Evolutionary conservation across 441 rosid species (phyloP).

Genomic region (Euphorbia schlechtendalii): DNA sequence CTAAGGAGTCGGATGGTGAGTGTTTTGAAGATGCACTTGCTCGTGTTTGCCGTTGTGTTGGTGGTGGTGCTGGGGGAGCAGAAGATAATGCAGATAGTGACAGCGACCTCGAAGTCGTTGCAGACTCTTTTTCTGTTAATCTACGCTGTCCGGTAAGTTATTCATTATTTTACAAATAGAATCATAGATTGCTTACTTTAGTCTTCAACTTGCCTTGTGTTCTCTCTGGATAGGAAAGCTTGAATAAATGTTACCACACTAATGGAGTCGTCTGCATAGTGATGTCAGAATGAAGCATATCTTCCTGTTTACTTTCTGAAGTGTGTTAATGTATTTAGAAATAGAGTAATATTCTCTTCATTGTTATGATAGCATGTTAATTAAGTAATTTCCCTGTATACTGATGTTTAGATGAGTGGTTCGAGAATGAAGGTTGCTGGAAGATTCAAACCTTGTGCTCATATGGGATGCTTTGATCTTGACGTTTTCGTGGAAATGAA

Average conservation of each 20-base stretch:
- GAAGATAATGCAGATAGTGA: slow-evolving; percentile 87
- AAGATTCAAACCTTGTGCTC: slow-evolving; percentile 89
- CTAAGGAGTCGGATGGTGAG: slow-evolving; percentile 83
- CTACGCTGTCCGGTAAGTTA: slow-evolving; percentile 93
- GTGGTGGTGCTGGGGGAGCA: slow-evolving; percentile 94
- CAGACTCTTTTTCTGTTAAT: slow-evolving; percentile 69
- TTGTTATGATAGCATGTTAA: neutral
- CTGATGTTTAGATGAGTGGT: slow-evolving; percentile 77
- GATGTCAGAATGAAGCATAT: no score
- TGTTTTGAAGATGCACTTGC: slow-evolving; percentile 75
- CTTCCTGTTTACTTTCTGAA: neutral
- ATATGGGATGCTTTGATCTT: slow-evolving; percentile 98
- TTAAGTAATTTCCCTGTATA: slow-evolving; percentile 9
- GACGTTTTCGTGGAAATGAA: slow-evolving; percentile 95
- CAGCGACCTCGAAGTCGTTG: slow-evolving; percentile 98
- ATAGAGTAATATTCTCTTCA: neutral
- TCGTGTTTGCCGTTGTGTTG: slow-evolving; percentile 87
- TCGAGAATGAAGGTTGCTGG: slow-evolving; percentile 97
- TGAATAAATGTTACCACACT: no score
- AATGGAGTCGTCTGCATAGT: no score
- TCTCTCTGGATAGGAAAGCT: no score
- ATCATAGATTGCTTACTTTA: neutral
- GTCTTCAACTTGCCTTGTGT: neutral
- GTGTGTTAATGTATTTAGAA: neutral
- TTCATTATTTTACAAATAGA: no score